Percentiles rank a stretch among this genome's conserved stretches.
phyloP scores from a whole-genome alignment of 2,329 filamentous ascomycete genomes.

The Trichoderma sp. region DNA sequence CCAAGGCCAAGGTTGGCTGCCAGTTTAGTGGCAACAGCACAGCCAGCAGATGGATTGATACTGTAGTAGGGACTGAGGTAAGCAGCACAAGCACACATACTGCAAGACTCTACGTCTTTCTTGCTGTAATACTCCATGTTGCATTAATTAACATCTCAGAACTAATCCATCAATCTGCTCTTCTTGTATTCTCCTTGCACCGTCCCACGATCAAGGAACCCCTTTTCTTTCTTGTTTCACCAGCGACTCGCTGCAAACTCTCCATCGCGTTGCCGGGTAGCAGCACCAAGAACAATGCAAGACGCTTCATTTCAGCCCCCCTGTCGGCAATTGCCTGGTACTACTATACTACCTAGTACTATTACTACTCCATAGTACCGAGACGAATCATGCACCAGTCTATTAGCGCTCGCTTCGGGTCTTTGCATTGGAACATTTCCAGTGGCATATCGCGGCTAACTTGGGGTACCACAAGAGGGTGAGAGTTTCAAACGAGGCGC shows the following conservation, averaged over 20 bases:
- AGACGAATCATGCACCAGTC: conserved; percentile 14
- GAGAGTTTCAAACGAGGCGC: background rate
- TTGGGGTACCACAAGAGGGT: no score
- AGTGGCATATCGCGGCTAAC: conserved; percentile 5
- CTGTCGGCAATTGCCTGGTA: conserved; percentile 11
- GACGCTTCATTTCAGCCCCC: background rate
- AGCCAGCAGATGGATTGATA: no score
- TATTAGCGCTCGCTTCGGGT: conserved; percentile 10
- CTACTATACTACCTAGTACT: no score
- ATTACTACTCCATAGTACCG: no score
- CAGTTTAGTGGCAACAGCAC: background rate
- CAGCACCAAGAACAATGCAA: background rate
- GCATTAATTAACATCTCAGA: no score
- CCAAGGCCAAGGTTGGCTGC: background rate
- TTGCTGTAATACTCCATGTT: no score
- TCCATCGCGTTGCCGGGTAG: conserved; percentile 4
- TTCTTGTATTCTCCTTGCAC: background rate
- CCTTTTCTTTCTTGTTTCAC: background rate
- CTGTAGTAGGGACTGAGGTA: background rate
- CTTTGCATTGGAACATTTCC: background rate
- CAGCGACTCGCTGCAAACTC: background rate
- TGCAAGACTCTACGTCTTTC: no score
- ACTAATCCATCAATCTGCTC: no score
- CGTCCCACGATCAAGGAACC: background rate
- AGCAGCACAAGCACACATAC: background rate